phyloP scores from a whole-genome alignment of 306 rosid species.

The Cucumis melo region DNA sequence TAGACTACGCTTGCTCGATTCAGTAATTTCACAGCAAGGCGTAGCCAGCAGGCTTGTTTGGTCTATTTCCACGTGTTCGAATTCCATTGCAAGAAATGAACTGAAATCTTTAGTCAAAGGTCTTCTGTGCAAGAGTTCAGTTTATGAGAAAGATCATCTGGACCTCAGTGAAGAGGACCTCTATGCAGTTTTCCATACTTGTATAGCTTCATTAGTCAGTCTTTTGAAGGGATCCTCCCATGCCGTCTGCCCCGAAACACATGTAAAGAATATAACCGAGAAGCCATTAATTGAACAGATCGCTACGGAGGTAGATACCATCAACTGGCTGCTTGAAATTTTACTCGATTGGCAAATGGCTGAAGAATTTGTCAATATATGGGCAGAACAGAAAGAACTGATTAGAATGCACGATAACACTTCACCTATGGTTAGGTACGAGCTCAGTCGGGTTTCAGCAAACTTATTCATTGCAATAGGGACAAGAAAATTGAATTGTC shows the following conservation, averaged over 20 bases:
- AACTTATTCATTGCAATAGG: conserved; percentile 63
- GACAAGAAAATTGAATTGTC: conserved; percentile 61
- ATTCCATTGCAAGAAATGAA: conserved; percentile 62
- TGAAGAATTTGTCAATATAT: conserved; percentile 61
- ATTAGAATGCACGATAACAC: conserved; percentile 40
- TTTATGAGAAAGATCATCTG: conserved; percentile 56
- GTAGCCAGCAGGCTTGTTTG: conserved; percentile 47
- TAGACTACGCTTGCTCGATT: conserved; percentile 40
- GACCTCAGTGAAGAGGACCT: conserved; percentile 62
- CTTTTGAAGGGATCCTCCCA: conserved; percentile 47
- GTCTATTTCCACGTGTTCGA: conserved; percentile 54
- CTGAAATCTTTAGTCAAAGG: conserved; percentile 59
- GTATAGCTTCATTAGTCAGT: conserved; percentile 36
- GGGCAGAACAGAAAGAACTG: conserved; percentile 62
- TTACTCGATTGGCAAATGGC: conserved; percentile 73
- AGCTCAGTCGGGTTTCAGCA: conserved; percentile 68
- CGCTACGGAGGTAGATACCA: conserved; percentile 60
- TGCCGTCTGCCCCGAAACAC: conserved; percentile 14
- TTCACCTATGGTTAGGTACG: conserved; percentile 77
- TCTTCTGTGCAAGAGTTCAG: conserved; percentile 74
- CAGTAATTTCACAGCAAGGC: conserved; percentile 30
- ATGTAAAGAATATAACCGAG: conserved; percentile 19
- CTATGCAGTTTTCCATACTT: conserved; percentile 42
- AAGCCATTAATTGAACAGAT: conserved; percentile 55
- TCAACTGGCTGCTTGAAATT: conserved; percentile 76